Evolutionary conservation across 1,284 basidiomycete species (phyloP).

Genomic region (Irpex sp.): DNA sequence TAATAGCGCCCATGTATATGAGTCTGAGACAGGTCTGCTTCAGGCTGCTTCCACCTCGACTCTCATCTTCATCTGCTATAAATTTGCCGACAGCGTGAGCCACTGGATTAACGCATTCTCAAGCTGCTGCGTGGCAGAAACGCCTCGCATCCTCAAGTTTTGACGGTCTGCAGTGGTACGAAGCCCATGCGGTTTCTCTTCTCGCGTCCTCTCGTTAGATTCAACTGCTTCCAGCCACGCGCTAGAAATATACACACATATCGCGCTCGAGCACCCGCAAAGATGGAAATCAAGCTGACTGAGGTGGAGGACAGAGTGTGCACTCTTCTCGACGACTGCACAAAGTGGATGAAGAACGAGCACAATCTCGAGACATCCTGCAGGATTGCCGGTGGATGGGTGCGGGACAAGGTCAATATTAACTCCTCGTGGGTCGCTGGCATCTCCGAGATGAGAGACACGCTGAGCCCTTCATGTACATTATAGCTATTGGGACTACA

Average conservation of each 20-base stretch:
- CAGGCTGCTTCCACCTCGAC: neutral
- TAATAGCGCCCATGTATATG: neutral
- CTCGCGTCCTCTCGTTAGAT: neutral
- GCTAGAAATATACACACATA: neutral
- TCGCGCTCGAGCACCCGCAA: conserved; percentile 19
- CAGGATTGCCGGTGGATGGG: conserved; percentile 95
- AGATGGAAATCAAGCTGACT: conserved; percentile 45
- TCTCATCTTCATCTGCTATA: neutral
- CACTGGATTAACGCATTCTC: neutral
- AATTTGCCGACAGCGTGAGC: neutral
- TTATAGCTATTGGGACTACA: conserved; percentile 76
- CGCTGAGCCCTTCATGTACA: neutral
- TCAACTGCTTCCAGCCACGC: conserved; percentile 8
- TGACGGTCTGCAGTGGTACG: neutral
- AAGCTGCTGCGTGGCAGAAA: neutral
- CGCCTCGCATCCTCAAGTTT: neutral
- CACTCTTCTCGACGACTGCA: conserved; percentile 67
- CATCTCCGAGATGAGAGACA: neutral
- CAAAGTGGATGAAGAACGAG: conserved; percentile 46
- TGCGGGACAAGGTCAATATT: conserved; percentile 87
- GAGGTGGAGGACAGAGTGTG: conserved; percentile 58
- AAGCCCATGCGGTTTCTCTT: neutral
- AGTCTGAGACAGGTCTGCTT: neutral
- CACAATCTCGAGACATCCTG: conserved; percentile 62
- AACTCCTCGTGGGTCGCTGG: conserved; percentile 6